Base-by-base conservation (phyloP, 192 early-diverging fungal species). In the Oehlia diaphana region DNA sequence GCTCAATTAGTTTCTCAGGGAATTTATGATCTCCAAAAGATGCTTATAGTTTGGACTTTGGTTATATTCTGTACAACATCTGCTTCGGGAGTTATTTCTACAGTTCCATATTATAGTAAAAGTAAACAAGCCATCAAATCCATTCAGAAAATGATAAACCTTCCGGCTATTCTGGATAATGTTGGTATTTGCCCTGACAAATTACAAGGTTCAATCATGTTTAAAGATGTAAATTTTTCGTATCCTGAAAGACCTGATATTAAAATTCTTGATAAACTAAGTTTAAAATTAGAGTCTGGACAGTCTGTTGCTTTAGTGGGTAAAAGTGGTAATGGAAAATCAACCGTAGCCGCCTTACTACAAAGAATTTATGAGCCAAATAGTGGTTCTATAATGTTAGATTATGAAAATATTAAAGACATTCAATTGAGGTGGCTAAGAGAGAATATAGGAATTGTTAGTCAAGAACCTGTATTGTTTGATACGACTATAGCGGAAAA, bases 391-490 rank as follows among this genome's bases (percentile, higher is more conserved):
- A 83, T 94, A n/a, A 83, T 83, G 79, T 74, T 93, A 21, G 91
- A 92, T 82, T 88, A 87, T 66, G 84, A 82, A n/a, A 87, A 91
- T 66, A 73, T 93, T 74, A 85, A 88, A 33, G 84, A 86, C 53
- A 65, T 92, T 33, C 84, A 88, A 49, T 76, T 92, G 39, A 81
- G 79, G 35, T 86, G 86, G 84, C 90, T 87, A 87, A 91, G 93
- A 67, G 80, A 86, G 19, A 90, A 88, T 9, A 74, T 94, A 5
- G 92, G 91, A 9, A 84, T 89, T 66, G 92, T 94, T 23, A 88
- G 87, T 28, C 93, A 95, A 79, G 93, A 95, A 79, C 93, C 93
- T 0, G 88, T 89, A 12, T 80, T 96, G 33, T 95, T 96, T 84
- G 88, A 81, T 78, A 84, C 80, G 10, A 87, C 82, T 86, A 92